A percentile compares a stretch with the other conserved stretches of the same genome.
phyloP scores from a whole-genome alignment of 352 stramenopile genomes.

The Lagenidium sp. region DNA sequence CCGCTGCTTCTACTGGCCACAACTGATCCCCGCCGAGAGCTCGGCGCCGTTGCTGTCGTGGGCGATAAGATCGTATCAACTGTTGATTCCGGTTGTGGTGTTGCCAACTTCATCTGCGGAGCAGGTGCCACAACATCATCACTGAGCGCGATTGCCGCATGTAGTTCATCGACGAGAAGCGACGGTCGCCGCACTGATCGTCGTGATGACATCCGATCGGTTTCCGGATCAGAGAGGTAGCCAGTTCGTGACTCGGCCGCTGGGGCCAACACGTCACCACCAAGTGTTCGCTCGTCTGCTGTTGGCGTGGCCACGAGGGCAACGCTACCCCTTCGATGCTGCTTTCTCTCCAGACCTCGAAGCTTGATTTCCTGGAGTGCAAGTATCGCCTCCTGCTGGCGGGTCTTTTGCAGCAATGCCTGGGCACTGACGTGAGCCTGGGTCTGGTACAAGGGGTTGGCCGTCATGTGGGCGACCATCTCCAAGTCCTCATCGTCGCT shows the following conservation, averaged over 20 bases:
- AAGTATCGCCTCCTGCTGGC: constrained; percentile 38
- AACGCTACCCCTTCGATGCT: constrained; percentile 15
- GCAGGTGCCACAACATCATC: constrained; percentile 13
- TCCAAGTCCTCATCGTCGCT: constrained; percentile 41
- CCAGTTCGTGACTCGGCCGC: background rate
- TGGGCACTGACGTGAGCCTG: constrained; percentile 24
- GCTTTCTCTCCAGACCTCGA: constrained; percentile 20
- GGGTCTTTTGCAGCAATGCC: constrained; percentile 20
- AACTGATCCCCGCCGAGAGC: too few relatives aligned
- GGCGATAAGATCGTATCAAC: too few relatives aligned
- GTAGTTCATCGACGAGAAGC: constrained; percentile 7
- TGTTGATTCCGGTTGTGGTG: too few relatives aligned
- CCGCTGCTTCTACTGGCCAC: too few relatives aligned
- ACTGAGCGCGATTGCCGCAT: constrained; percentile 3
- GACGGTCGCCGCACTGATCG: constrained; percentile 5
- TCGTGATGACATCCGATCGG: background rate
- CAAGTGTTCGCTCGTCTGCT: too few relatives aligned
- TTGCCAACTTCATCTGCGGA: too few relatives aligned
- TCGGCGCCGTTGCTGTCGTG: too few relatives aligned
- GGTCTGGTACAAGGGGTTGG: constrained; percentile 51
- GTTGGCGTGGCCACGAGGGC: background rate
- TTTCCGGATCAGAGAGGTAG: constrained; percentile 14
- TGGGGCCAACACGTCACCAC: too few relatives aligned
- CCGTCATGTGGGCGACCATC: constrained; percentile 60
- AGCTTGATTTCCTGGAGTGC: constrained; percentile 45